phyloP scores from a whole-genome alignment of 768 basidiomycete genomes.

The Leccinum rimulosum region DNA sequence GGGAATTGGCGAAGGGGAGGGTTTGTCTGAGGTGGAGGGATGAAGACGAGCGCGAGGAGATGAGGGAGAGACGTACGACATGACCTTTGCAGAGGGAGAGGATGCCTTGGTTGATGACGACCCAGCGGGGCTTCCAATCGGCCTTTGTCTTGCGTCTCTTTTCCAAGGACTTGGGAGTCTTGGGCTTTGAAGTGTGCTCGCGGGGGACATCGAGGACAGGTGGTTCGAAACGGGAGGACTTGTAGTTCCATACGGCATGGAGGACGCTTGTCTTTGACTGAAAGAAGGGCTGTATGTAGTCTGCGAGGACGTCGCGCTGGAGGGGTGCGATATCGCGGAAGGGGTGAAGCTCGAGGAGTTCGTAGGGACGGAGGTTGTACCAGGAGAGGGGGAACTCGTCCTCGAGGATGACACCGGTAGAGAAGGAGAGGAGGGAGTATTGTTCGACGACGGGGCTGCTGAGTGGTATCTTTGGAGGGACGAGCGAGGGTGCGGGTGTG shows the following conservation, averaged over 20 bases:
- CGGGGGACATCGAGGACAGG: conserved; percentile 9
- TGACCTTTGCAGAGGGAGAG: conserved; percentile 54
- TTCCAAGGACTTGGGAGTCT: conserved; percentile 11
- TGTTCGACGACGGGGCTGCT: conserved; percentile 28
- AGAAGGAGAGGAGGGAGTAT: conserved; percentile 60
- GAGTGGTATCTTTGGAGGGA: background rate
- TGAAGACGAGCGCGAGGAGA: conserved; percentile 2
- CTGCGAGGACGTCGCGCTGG: conserved; percentile 36
- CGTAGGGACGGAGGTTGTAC: conserved; percentile 59
- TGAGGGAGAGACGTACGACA: conserved; percentile 38
- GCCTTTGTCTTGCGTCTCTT: conserved; percentile 37
- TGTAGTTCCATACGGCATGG: conserved; percentile 40
- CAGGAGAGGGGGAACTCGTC: conserved; percentile 57
- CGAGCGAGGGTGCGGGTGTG: background rate
- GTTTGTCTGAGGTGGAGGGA: conserved; percentile 33
- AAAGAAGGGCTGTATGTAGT: conserved; percentile 59
- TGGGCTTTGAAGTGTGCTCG: conserved; percentile 13
- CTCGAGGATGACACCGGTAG: conserved; percentile 68
- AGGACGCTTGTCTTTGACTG: conserved; percentile 52
- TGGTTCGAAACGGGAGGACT: conserved; percentile 27
- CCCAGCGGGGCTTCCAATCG: conserved; percentile 65
- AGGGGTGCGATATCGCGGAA: conserved; percentile 40
- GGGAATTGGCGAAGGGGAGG: conserved; percentile 39
- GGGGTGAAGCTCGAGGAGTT: conserved; percentile 69
- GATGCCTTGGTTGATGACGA: conserved; percentile 55